A percentile compares a stretch with the other conserved stretches of the same genome.
These are phyloP conservation scores for Juncus effusus DNA, from an alignment of 176 grass and related monocot species.

Conservation along the genomic window DNA sequence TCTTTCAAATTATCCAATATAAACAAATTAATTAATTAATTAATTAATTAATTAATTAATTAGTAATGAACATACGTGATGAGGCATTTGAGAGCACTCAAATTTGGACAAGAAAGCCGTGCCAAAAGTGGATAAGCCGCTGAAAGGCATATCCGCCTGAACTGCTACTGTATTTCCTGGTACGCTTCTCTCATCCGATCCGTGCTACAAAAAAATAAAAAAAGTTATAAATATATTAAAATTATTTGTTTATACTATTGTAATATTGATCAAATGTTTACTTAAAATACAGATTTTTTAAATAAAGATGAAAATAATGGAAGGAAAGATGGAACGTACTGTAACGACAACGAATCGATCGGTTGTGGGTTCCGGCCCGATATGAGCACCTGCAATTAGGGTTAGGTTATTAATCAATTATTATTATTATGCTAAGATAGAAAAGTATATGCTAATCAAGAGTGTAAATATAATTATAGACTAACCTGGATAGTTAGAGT, in stretches of 20 bases:
- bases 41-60: no score
- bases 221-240: no score
- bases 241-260: not conserved
- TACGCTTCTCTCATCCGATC: constrained; percentile 78
- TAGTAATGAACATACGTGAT: constrained; percentile 39
- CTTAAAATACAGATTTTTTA: not conserved
- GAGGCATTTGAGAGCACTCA: constrained; percentile 85
- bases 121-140: constrained; percentile 65
- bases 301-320: not conserved
- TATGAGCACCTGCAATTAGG: constrained; percentile 59
- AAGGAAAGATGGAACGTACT: constrained; percentile 35
- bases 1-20: no score
- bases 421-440: no score
- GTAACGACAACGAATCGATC: constrained; percentile 82
- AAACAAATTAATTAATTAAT: no score
- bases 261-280: not conserved
- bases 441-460: no score
- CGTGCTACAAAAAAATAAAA: constrained; percentile 38
- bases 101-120: constrained; percentile 83
- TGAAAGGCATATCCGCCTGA: constrained; percentile 87
- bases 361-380: constrained; percentile 90
- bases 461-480: not conserved
- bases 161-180: constrained; percentile 81
- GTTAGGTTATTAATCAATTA: not conserved
- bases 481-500: constrained; percentile 77